A percentile compares a stretch with the other conserved stretches of the same genome.
Evolutionary conservation across 2,329 filamentous ascomycete genomes (phyloP).

Genomic region (Epichloe glyceriae): DNA sequence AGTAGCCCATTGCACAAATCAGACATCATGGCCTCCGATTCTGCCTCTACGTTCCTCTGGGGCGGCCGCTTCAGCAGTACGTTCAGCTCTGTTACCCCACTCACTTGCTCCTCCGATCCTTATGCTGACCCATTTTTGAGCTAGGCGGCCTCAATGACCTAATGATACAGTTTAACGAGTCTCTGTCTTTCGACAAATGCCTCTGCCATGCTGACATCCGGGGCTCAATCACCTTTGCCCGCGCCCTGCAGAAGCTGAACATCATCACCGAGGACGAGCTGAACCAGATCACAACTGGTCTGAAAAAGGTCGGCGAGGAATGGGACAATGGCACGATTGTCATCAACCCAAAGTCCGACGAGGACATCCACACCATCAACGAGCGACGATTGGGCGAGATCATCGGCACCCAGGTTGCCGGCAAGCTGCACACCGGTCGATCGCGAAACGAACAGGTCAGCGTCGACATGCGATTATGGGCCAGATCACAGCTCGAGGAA

Average conservation of each 20-base stretch:
- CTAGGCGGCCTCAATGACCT: conserved; percentile 9
- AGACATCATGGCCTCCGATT: background rate
- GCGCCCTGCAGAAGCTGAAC: conserved; percentile 47
- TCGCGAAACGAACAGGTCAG: conserved; percentile 63
- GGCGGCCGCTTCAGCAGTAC: conserved; percentile 2
- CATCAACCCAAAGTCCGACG: conserved; percentile 14
- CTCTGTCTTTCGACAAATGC: conserved; percentile 51
- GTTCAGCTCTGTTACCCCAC: background rate
- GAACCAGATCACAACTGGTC: background rate
- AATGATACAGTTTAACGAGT: conserved; percentile 43
- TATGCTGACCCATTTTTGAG: background rate
- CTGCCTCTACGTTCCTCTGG: conserved; percentile 1
- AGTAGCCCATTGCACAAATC: background rate
- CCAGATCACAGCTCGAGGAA: conserved; percentile 13
- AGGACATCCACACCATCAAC: conserved; percentile 37
- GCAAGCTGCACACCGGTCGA: conserved; percentile 55
- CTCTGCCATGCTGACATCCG: conserved; percentile 54
- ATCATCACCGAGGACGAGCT: conserved; percentile 35
- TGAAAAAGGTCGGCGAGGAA: conserved; percentile 8
- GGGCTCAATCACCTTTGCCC: conserved; percentile 52
- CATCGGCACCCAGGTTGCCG: conserved; percentile 36
- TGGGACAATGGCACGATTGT: conserved; percentile 16
- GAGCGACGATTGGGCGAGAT: conserved; percentile 50
- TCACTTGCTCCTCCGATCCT: background rate
- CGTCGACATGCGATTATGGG: conserved; percentile 60